Evolutionary conservation across 495 filamentous ascomycete genomes (phyloP), one percentile per base, ranked within the genome.

Genomic region (Penicillium roqueforti): DNA sequence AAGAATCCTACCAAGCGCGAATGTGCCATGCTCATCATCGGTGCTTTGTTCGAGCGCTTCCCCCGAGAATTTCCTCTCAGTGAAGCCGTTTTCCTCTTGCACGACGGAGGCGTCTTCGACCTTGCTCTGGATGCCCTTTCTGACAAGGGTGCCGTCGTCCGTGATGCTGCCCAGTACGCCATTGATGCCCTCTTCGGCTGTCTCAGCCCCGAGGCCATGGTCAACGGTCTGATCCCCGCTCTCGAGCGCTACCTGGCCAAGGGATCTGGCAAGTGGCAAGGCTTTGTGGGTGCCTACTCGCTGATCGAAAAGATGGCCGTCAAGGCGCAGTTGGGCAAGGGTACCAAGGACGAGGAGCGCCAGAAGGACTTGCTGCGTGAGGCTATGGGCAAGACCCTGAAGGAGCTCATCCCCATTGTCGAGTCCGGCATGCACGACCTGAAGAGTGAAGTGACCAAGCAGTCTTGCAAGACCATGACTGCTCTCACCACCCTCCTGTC

Each of bases 391-490:
- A 89, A 87, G 69, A 88, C 87, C 60, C 80, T 99, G 4, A 92
- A 95, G 61, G 81, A 84, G 19, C 69, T 99, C 59, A 99, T 99
- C 57, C 92, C 92, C 5, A 77, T 96, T 32, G 91, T 92, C 28
- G 93, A 99, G 75, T 79, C 77, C 42, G 91, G 90, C 55, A 97
- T 99, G 92, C 89, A 95, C 67, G 95, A 99, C 70, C 76, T 99
- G 57, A 99, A 97, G 77, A 61, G 76, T 51, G 93, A 98, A 56
- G 92, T 89, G 43, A 83, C 85, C 60, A 96, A 96, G 75, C 87
- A 92, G 72, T 86, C 95, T 20, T 71, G 85, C 69, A 88, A 90
- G 73, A 88, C 92, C 10, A 97, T 97, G 91, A 88, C 81, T 54
- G 88, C 88, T 25, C 73, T 99, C 37, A 95, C 91, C 10, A 88